phyloP scores from a whole-genome alignment of 2,329 filamentous ascomycete genomes.

The Lithohypha guttulata region DNA sequence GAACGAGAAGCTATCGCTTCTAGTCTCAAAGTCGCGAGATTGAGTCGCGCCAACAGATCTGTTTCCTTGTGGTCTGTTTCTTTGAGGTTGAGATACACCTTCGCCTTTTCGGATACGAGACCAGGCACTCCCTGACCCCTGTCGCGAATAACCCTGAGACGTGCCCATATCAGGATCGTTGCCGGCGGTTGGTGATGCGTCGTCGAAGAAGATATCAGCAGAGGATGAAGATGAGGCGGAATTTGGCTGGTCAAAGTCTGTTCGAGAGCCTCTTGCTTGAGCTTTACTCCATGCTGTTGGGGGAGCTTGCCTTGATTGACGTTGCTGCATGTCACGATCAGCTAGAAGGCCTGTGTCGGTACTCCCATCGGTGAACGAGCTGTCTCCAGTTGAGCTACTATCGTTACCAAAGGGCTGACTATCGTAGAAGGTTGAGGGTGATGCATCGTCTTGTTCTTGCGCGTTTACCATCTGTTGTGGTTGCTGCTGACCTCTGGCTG shows the following conservation, averaged over 20 bases:
- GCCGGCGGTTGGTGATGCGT: constrained; percentile 19
- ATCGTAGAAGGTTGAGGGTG: constrained; percentile 9
- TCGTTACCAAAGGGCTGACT: constrained; percentile 6
- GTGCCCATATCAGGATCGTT: constrained; percentile 13
- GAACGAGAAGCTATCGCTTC: constrained; percentile 13
- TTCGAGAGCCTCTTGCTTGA: constrained; percentile 1
- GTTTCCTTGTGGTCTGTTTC: background rate
- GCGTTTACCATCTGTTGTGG: background rate
- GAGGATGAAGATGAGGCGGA: constrained; percentile 1
- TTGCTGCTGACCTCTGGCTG: background rate
- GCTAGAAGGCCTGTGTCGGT: constrained; percentile 9
- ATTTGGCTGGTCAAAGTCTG: background rate
- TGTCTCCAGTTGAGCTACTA: constrained; percentile 5
- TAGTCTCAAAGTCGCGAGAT: constrained; percentile 5
- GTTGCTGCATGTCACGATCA: constrained; percentile 9
- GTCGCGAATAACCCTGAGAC: background rate
- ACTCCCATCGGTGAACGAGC: constrained; percentile 9
- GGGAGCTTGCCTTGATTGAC: constrained; percentile 9
- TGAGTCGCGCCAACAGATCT: constrained; percentile 1
- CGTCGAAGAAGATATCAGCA: constrained; percentile 18
- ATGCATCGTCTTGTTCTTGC: constrained; percentile 8
- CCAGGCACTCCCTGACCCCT: constrained; percentile 14
- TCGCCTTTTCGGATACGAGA: constrained; percentile 13
- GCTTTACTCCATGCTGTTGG: constrained; percentile 8
- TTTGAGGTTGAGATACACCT: background rate